Percentiles rank a stretch among this genome's conserved stretches.
phyloP scores from a whole-genome alignment of 2,329 filamentous ascomycete genomes.

The Exophiala mesophila region DNA sequence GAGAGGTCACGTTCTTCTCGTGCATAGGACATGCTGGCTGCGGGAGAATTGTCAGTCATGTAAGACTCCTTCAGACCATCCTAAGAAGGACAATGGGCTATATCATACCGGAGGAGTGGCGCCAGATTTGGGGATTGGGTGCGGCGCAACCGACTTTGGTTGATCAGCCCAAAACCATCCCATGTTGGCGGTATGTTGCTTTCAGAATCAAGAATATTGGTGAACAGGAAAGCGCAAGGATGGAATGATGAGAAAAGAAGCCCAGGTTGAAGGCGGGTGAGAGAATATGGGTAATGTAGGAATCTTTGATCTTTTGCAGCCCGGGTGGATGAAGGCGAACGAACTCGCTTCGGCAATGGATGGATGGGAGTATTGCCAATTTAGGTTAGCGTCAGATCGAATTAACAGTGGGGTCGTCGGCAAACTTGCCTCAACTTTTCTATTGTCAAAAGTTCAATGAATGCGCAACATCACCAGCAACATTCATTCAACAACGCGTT shows the following conservation, averaged over 20 bases:
- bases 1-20: constrained; percentile 32
- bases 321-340: not conserved
- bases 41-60: constrained; percentile 1
- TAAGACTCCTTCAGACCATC: no score
- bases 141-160: constrained; percentile 33
- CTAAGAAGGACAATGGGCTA: no score
- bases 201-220: no score
- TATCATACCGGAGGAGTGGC: constrained; percentile 52
- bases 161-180: constrained; percentile 68
- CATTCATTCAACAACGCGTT: no score
- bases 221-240: no score
- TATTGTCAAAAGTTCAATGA: not conserved
- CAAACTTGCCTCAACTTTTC: not conserved
- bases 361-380: no score
- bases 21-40: constrained; percentile 69
- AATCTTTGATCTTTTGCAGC: not conserved
- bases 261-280: no score
- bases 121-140: constrained; percentile 43
- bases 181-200: constrained; percentile 42
- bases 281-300: not conserved
- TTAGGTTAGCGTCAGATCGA: no score
- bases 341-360: no score
- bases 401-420: no score
- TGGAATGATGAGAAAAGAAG: no score
- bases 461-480: no score